Evolutionary conservation across 495 filamentous ascomycete species (phyloP).

Genomic region (Xylaria bambusicola): DNA sequence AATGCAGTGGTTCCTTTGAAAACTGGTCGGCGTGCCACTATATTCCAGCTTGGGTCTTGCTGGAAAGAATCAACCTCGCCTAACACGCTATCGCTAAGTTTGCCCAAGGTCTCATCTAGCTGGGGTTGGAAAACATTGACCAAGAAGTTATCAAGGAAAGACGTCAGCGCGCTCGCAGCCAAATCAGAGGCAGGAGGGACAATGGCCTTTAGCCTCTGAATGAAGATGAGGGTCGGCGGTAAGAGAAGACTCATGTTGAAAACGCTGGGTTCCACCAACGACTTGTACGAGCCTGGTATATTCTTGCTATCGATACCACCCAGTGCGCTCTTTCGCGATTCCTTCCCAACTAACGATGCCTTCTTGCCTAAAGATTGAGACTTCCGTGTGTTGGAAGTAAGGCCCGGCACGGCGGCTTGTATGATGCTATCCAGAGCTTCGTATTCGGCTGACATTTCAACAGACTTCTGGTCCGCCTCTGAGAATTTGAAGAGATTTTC

Average conservation of each 20-base stretch:
- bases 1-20: slow-evolving; percentile 93
- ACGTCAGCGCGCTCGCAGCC: slow-evolving; percentile 81
- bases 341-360: slow-evolving; percentile 34
- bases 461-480: slow-evolving; percentile 75
- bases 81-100: slow-evolving; percentile 79
- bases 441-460: slow-evolving; percentile 76
- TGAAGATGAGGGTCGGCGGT: slow-evolving; percentile 89
- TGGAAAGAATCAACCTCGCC: slow-evolving; percentile 86
- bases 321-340: slow-evolving; percentile 46
- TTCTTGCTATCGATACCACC: slow-evolving; percentile 70
- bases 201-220: slow-evolving; percentile 87
- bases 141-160: slow-evolving; percentile 96
- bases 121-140: slow-evolving; percentile 98
- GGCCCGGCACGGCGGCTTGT: slow-evolving; percentile 83
- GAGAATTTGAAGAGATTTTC: slow-evolving; percentile 91
- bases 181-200: slow-evolving; percentile 85
- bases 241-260: slow-evolving; percentile 97
- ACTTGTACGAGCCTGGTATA: slow-evolving; percentile 57
- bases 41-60: slow-evolving; percentile 78
- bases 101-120: slow-evolving; percentile 89
- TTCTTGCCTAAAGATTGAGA: slow-evolving; percentile 50
- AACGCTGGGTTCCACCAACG: slow-evolving; percentile 87
- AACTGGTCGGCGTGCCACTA: slow-evolving; percentile 75
- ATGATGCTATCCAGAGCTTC: slow-evolving; percentile 91
- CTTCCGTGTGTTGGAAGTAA: slow-evolving; percentile 78